Conservation (phyloP, 1,284 basidiomycete genomes). For the Exobasidium cylindrosporum region DNA sequence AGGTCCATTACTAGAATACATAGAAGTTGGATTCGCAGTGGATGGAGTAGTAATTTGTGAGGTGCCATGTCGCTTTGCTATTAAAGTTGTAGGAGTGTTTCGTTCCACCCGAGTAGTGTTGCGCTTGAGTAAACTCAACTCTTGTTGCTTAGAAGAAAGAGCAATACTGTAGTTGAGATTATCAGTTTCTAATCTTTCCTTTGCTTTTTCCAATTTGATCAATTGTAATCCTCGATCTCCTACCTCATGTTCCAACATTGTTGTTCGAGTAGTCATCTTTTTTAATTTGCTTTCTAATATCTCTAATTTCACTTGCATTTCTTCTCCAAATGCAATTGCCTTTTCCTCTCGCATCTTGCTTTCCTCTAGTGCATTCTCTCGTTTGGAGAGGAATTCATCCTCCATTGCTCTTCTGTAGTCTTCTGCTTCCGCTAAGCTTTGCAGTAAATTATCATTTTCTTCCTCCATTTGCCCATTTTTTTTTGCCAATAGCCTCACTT, state of each 20-base stretch:
- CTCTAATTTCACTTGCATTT: not conserved
- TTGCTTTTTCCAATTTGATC: conserved; percentile 34
- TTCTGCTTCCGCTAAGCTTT: not conserved
- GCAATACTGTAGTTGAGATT: conserved; percentile 37
- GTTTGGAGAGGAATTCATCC: not conserved
- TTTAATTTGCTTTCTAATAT: not conserved
- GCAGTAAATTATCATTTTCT: not conserved
- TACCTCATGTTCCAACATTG: conserved; percentile 23
- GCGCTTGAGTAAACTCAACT: conserved; percentile 40
- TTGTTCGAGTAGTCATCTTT: conserved; percentile 2
- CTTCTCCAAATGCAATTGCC: not conserved
- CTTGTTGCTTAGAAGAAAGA: conserved; percentile 35
- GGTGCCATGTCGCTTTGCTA: not conserved
- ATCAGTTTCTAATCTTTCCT: conserved; percentile 35
- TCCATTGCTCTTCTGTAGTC: not conserved
- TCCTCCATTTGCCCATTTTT: not conserved
- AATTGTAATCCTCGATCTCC: conserved; percentile 25
- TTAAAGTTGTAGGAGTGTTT: not conserved
- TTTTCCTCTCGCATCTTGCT: not conserved
- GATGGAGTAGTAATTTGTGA: not conserved
- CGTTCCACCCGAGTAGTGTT: conserved; percentile 14
- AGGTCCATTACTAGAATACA: not conserved
- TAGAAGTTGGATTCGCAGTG: not conserved
- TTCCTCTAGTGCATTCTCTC: not conserved
- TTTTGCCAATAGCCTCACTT: not conserved